Conservation (phyloP, 78 protist species). For the Dictyostelium brefeldianum region DNA sequence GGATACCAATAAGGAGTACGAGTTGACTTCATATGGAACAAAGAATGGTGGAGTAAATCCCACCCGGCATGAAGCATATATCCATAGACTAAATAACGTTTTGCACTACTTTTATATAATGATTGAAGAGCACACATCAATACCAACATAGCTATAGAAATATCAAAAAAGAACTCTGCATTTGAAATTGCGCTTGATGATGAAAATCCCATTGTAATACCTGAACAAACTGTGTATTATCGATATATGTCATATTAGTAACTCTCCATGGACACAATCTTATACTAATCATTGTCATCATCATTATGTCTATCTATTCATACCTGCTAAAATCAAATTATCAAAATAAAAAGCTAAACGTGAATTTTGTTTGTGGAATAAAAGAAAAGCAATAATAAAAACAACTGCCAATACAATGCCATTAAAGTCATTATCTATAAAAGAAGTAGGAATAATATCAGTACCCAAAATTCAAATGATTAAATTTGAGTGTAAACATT, state of each 20-base stretch:
- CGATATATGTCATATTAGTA: no score
- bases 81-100: background rate
- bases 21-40: background rate
- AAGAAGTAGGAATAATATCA: no score
- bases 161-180: background rate
- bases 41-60: conserved; percentile 7
- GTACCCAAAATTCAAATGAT: no score
- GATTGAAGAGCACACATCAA: background rate
- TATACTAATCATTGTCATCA: no score
- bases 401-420: background rate
- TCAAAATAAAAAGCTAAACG: conserved; percentile 3
- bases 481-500: no score
- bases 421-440: background rate
- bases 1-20: conserved; percentile 18
- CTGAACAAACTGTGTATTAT: background rate
- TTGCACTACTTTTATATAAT: background rate
- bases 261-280: no score
- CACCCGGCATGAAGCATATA: background rate
- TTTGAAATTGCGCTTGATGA: no score
- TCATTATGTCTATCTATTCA: background rate
- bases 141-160: background rate
- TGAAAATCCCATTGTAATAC: conserved; percentile 8
- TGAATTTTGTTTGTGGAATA: background rate
- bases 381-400: background rate
- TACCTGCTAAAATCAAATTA: background rate